A percentile compares a stretch with the other conserved stretches of the same genome.
phyloP scores from a whole-genome alignment of 2,329 filamentous ascomycete genomes.

The Colletotrichum aenigma region DNA sequence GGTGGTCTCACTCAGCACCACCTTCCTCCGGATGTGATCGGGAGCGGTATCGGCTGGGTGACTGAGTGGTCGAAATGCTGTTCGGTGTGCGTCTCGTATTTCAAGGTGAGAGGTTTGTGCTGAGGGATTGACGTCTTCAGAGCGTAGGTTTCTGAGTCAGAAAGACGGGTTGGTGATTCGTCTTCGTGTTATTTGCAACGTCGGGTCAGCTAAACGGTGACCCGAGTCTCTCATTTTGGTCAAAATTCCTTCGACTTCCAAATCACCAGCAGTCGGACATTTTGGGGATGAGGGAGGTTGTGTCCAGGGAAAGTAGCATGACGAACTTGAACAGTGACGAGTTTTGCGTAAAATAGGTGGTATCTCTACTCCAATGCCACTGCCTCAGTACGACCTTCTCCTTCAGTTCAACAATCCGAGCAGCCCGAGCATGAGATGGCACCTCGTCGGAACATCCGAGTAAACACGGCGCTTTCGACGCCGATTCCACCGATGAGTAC shows the following conservation, averaged over 20 bases:
- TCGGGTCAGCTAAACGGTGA: not conserved
- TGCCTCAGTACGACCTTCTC: not conserved
- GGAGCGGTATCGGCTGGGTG: not conserved
- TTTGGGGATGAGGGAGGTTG: not conserved
- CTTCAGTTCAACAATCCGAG: not conserved
- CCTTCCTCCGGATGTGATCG: not conserved
- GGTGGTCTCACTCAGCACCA: not conserved
- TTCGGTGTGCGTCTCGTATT: not conserved
- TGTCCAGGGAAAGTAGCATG: too few species aligned
- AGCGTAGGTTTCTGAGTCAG: not conserved
- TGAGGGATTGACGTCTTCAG: not conserved
- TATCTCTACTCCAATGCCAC: not conserved
- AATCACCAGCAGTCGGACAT: not conserved
- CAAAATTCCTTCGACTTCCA: not conserved
- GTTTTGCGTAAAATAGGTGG: not conserved
- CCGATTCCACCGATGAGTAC: not conserved
- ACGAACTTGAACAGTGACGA: too few species aligned
- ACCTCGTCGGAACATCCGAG: not conserved
- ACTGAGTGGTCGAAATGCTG: not conserved
- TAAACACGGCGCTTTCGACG: not conserved
- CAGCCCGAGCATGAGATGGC: not conserved
- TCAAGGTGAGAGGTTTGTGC: fast-evolving
- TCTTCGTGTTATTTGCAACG: not conserved
- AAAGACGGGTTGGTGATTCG: not conserved
- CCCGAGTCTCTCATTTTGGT: not conserved